Evolutionary conservation across 257 asterid species (phyloP), one percentile per base, ranked within the genome.

Genomic region (Lithospermum erythrorhizon): DNA sequence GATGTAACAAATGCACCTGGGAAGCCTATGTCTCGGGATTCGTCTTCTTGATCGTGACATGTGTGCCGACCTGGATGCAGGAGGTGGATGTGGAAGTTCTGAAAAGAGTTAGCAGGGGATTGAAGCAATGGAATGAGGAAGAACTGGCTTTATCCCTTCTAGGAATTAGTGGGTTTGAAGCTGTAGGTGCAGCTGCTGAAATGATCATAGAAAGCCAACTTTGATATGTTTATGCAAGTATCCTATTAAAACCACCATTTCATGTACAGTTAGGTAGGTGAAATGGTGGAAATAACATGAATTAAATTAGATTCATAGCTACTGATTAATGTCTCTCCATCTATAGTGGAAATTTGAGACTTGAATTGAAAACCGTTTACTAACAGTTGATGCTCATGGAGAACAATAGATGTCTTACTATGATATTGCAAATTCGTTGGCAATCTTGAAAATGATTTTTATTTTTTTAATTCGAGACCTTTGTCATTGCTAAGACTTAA

Each of bases 111-210:
- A 62, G 59, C 29, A 53, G 53, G 35, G 65, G 70, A 59, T 45
- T 66, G 64, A 66, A 56, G 54, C 32, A 47, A 41, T 66, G 65
- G 70, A 24, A 59, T 17, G 65, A 66, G 53, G 21, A 21, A 18
- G 70, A 66, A 18, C 56, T 66, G n/a, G 70, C 65, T 20, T 48
- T 66, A 16, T 0, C 60, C 54, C 65, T 66, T 48, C 60, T 66
- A 17, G 70, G 60, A 66, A 59, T 55, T n/a, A 25, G 65, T 32
- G 70, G 70, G 23, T 19, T 32, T 41, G 70, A 51, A 20, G 63
- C 64, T 35, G 52, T 66, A 59, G 64, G 70, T 6, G 61, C 59
- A 19, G 70, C 61, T 19, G 65, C 58, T 22, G 70, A 59, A 66
- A 19, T 66, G 70, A 45, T 66, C 24, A 35, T 56, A 10, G 60